phyloP scores from a whole-genome alignment of 176 grass and related monocot genomes.

The Triticum dicoccoides region DNA sequence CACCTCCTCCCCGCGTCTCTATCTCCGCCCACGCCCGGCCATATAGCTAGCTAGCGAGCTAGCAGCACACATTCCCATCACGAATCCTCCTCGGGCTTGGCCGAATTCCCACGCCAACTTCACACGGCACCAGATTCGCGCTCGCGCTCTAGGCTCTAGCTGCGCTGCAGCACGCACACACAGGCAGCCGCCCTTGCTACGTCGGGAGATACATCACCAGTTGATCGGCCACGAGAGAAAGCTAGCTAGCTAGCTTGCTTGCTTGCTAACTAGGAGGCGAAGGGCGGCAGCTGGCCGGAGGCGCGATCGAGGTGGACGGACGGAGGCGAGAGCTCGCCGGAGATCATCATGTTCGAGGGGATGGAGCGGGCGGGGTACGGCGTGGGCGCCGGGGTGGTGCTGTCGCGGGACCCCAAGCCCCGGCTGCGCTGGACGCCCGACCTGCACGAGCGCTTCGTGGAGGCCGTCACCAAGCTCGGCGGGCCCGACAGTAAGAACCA shows the following conservation, averaged over 20 bases:
- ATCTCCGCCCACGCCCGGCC: conserved; percentile 29
- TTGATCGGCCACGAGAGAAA: background rate
- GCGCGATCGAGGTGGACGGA: background rate
- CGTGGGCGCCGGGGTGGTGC: conserved; percentile 46
- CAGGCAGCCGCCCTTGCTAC: background rate
- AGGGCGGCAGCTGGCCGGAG: too few relatives aligned
- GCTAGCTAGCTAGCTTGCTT: background rate
- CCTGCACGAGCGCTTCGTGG: conserved; percentile 93
- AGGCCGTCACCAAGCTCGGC: conserved; percentile 96
- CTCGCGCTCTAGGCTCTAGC: background rate
- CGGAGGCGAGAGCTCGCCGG: background rate
- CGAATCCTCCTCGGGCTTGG: conserved; percentile 51
- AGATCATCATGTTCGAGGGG: conserved; percentile 53
- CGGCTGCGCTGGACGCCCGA: conserved; percentile 88
- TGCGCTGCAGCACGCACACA: background rate
- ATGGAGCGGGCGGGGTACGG: conserved; percentile 39
- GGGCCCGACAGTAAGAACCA: conserved; percentile 71
- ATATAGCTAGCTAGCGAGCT: background rate
- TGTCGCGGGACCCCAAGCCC: conserved; percentile 83
- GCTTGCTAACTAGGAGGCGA: background rate
- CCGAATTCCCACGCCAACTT: conserved; percentile 54
- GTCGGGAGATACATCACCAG: background rate
- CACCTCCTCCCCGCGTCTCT: background rate
- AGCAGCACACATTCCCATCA: conserved; percentile 36
- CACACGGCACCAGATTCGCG: conserved; percentile 38